Conservation (phyloP, 73 alveolate genomes). For the Paramecium tetraurelia region DNA sequence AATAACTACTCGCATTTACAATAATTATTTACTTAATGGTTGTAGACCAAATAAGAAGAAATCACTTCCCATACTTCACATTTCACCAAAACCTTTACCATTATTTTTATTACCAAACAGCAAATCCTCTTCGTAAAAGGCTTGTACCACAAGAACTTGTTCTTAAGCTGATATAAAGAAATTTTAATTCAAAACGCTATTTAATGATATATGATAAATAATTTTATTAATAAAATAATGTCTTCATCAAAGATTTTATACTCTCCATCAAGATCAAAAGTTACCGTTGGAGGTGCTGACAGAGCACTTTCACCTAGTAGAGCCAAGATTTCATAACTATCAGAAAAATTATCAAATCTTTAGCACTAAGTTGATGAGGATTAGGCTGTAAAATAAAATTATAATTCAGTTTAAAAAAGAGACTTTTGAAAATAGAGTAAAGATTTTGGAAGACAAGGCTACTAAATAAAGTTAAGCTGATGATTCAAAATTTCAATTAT, state of each 20-base stretch:
- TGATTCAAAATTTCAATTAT: neutral
- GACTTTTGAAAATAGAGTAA: neutral
- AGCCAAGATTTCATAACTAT: neutral
- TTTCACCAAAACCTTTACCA: neutral
- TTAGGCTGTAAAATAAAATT: neutral
- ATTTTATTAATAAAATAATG: neutral
- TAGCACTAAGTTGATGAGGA: neutral
- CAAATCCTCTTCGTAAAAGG: neutral
- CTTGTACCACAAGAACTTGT: neutral
- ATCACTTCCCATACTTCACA: neutral
- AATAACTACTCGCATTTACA: neutral
- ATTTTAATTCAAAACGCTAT: constrained; percentile 22
- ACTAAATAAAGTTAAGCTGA: neutral
- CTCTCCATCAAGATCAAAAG: neutral
- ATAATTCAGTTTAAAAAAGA: neutral
- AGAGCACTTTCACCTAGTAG: neutral
- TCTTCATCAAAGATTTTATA: neutral
- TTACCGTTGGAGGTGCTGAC: neutral
- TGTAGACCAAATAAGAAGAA: neutral
- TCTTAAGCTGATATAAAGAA: constrained; percentile 20
- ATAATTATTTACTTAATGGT: constrained; percentile 12
- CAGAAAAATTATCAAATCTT: neutral
- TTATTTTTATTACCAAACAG: neutral
- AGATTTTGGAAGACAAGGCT: neutral
- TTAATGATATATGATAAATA: constrained; percentile 4